These are phyloP conservation scores for Jacaranda mimosifolia DNA, from an alignment of 257 asterid genomes.

Conservation along the genomic window DNA sequence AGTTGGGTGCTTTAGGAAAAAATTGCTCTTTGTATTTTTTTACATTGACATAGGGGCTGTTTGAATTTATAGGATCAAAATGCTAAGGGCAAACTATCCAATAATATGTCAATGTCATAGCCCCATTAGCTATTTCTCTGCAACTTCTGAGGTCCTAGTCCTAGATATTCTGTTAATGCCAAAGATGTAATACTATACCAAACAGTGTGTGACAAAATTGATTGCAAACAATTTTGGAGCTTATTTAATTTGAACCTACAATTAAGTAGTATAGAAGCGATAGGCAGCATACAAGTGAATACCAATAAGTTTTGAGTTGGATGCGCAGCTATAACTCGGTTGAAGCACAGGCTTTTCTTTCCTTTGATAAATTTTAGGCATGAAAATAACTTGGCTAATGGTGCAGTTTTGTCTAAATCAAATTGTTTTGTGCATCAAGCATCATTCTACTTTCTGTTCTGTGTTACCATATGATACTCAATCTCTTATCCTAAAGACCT, in stretches of 20 bases:
- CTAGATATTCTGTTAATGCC: not conserved
- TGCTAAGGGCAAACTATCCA: not conserved
- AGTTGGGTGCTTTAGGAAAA: not conserved
- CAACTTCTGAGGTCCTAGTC: conserved; percentile 6
- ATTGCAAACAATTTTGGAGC: conserved; percentile 7
- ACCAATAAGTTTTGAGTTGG: not conserved
- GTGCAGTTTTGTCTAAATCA: not conserved
- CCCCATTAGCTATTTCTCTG: not conserved
- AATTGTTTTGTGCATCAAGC: not conserved
- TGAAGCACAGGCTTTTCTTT: not conserved
- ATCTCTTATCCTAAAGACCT: conserved; percentile 2
- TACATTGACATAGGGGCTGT: not conserved
- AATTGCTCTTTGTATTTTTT: not conserved
- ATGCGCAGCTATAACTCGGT: not conserved
- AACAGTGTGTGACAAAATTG: not conserved
- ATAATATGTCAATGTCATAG: not conserved
- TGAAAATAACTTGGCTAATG: not conserved
- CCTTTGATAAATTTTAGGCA: not conserved
- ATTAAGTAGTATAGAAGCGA: not conserved
- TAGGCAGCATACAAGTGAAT: no score
- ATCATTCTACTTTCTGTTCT: not conserved
- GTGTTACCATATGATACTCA: not conserved
- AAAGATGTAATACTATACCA: not conserved
- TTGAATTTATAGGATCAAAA: not conserved
- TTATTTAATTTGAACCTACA: not conserved